Evolutionary conservation across 345 rosid genomes (phyloP), one percentile per base, ranked within the genome.

Genomic region (Raphanus raphanistrum): DNA sequence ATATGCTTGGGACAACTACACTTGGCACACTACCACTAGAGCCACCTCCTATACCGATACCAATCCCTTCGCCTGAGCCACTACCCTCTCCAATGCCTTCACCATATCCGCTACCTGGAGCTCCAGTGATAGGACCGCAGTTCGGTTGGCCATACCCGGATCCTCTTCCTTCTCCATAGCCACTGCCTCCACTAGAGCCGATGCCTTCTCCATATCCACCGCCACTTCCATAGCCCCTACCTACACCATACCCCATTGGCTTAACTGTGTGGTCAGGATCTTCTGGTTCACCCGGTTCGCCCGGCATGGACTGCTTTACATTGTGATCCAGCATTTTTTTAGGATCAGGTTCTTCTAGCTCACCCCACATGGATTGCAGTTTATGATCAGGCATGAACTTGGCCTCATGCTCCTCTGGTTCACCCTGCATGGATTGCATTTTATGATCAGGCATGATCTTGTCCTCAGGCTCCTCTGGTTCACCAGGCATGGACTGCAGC

Each of bases 141-240:
- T 74, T 69, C 38, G 82, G 72, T 64, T 79, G 75, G 33, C 41
- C 80, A 48, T 66, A 43, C 71, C 84, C 81, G 6, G 55, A 58
- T 50, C 83, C 81, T 38, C 4, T 32, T 9, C 85, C 87, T 70
- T 62, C 65, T 1, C 82, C 77, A 63, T 29, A 62, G 16, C 84
- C 80, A 2, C 16, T 35, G 9, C 82, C 83, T 9, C 50, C 68
- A 15, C 84, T 67, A 6, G 63, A 58, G 7, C 82, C 83, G 12
- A 57, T 17, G 3, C 84, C 84, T 71, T 48, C 69, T 11, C 84
- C 84, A 32, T 55, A 69, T 5, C 86, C 82, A 66, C 6, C 41
- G 33, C 84, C 84, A 12, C n/a, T 54, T 8, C 80, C 86, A 27
- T 3, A 8, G 1, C 85, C 85, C 33, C 38, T 50, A 33, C 85